Evolutionary conservation across 331 rosid species (phyloP).

Genomic region (Saraca asoca): DNA sequence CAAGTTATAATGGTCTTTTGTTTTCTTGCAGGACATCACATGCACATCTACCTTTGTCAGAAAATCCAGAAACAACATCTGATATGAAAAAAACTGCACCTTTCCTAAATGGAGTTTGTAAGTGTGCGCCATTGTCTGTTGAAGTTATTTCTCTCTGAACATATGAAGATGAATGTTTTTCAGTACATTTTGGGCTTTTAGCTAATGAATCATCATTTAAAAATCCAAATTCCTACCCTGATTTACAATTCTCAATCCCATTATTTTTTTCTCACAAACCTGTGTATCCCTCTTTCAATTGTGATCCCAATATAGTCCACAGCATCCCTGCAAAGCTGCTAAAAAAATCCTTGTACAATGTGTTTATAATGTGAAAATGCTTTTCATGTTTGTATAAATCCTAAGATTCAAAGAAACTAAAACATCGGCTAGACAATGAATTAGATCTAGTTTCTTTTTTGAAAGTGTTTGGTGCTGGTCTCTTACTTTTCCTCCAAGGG

Average conservation of each 20-base stretch:
- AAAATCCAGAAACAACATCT: conserved; percentile 51
- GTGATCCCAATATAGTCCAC: background rate
- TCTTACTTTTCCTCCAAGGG: too few relatives aligned
- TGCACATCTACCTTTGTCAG: conserved; percentile 47
- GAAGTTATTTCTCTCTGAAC: conserved; percentile 24
- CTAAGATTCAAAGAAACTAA: too few relatives aligned
- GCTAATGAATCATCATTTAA: conserved; percentile 17
- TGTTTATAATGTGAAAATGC: too few relatives aligned
- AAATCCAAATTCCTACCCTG: conserved; percentile 14
- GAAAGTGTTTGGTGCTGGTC: too few relatives aligned
- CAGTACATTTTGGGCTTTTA: conserved; percentile 25
- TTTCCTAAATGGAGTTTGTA: conserved; percentile 45
- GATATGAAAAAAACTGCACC: conserved; percentile 50
- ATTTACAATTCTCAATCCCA: background rate
- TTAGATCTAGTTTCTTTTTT: too few relatives aligned
- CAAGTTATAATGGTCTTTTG: conserved; percentile 35
- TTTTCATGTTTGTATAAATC: too few relatives aligned
- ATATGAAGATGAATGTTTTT: conserved; percentile 25
- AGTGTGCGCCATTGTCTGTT: conserved; percentile 41
- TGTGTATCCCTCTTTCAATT: background rate
- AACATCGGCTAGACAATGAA: too few relatives aligned
- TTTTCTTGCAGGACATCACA: conserved; percentile 57
- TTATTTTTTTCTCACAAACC: too few relatives aligned
- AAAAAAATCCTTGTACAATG: too few relatives aligned
- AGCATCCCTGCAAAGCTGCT: too few relatives aligned